Evolutionary conservation across 2,329 filamentous ascomycete genomes (phyloP).

Genomic region (Ambrosiella beaveri): DNA sequence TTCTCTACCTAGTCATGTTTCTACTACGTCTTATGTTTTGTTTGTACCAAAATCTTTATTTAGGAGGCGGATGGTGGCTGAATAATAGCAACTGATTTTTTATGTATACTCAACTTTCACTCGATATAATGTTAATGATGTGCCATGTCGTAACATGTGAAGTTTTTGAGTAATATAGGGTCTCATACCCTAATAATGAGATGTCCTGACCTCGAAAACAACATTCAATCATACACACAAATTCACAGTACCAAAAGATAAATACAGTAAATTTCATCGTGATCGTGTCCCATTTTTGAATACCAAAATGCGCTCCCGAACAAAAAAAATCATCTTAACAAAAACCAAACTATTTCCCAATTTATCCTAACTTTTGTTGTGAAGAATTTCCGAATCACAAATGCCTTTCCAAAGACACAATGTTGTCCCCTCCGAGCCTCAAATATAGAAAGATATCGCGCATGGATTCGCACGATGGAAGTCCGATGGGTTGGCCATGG

Average conservation of each 20-base stretch:
- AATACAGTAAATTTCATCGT: background rate
- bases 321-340: background rate
- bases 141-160: too few species aligned
- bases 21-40: background rate
- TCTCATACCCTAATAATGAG: too few species aligned
- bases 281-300: background rate
- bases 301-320: background rate
- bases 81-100: background rate
- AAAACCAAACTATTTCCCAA: background rate
- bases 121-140: background rate
- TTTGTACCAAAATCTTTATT: conserved; percentile 1
- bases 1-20: background rate
- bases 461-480: background rate
- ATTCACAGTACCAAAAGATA: background rate
- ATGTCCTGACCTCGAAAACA: too few species aligned
- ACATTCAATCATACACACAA: too few species aligned
- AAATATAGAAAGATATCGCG: background rate
- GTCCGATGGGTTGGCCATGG: conserved; percentile 9
- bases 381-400: background rate
- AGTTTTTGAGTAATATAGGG: too few species aligned
- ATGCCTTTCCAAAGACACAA: background rate
- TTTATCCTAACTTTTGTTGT: background rate
- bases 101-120: background rate
- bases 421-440: background rate
- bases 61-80: background rate